A percentile compares a stretch with the other conserved stretches of the same genome.
Evolutionary conservation across 2,329 filamentous ascomycete species (phyloP).

Genomic region (Trichocomaceae sp.): DNA sequence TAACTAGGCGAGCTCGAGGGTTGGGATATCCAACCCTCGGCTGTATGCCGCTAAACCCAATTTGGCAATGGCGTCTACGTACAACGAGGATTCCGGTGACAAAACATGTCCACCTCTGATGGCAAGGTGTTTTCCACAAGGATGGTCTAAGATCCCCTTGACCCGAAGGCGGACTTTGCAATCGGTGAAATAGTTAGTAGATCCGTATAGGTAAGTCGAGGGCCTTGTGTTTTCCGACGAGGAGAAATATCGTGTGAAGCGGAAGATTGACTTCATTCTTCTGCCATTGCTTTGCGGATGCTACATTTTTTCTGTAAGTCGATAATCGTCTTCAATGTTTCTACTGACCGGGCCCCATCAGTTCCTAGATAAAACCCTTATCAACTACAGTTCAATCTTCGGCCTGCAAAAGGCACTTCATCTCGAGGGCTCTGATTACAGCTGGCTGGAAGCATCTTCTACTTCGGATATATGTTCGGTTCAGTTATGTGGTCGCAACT

Average conservation of each 20-base stretch:
- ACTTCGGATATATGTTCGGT: not conserved
- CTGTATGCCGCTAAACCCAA: too few species aligned
- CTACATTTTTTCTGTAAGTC: not conserved
- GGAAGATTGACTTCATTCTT: not conserved
- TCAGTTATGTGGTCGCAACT: not conserved
- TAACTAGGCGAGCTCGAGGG: too few species aligned
- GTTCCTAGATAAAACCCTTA: not conserved
- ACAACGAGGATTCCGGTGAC: too few species aligned
- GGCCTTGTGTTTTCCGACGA: not conserved
- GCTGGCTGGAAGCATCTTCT: not conserved
- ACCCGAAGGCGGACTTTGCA: not conserved
- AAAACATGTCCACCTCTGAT: not conserved
- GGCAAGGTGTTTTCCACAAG: not conserved
- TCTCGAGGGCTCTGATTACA: not conserved
- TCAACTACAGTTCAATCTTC: not conserved
- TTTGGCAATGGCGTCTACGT: too few species aligned
- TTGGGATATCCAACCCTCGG: too few species aligned
- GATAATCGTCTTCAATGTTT: not conserved
- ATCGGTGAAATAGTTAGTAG: not conserved
- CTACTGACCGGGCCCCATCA: not conserved
- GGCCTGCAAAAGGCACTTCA: not conserved
- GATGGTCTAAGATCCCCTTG: not conserved
- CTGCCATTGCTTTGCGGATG: not conserved
- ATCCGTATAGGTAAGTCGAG: not conserved
- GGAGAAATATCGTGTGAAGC: not conserved